Evolutionary conservation across 495 filamentous ascomycete genomes (phyloP).

Genomic region (Tuber magnatum): DNA sequence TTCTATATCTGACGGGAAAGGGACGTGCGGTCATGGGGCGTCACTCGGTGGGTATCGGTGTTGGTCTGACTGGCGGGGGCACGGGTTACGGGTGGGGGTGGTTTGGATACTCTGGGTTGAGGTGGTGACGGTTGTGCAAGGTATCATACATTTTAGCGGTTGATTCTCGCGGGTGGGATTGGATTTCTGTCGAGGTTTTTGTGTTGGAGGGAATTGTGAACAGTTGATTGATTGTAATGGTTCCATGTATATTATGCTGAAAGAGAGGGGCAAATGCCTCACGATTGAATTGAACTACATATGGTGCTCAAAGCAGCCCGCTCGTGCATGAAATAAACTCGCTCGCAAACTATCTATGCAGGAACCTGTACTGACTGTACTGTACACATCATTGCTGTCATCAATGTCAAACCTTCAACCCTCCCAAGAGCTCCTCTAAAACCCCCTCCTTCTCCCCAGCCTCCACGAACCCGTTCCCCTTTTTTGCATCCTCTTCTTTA

Average conservation of each 20-base stretch:
- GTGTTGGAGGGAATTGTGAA: neutral
- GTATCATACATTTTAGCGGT: neutral
- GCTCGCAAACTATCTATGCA: neutral
- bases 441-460: constrained; percentile 14
- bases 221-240: neutral
- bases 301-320: neutral
- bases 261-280: neutral
- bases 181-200: neutral
- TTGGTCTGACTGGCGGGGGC: neutral
- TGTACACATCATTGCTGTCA: neutral
- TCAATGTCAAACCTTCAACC: constrained; percentile 21
- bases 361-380: neutral
- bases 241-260: neutral
- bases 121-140: neutral
- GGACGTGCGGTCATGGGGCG: neutral
- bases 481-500: neutral
- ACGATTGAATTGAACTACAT: neutral
- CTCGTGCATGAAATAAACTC: neutral
- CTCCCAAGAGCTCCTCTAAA: constrained; percentile 18
- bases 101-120: neutral
- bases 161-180: neutral
- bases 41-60: neutral
- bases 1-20: too few species aligned
- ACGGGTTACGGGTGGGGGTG: too few species aligned
- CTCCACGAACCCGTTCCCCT: constrained; percentile 2